Evolutionary conservation across 352 stramenopile species (phyloP), one percentile per base, ranked within the genome.

Genomic region (Peronospora farinosa): DNA sequence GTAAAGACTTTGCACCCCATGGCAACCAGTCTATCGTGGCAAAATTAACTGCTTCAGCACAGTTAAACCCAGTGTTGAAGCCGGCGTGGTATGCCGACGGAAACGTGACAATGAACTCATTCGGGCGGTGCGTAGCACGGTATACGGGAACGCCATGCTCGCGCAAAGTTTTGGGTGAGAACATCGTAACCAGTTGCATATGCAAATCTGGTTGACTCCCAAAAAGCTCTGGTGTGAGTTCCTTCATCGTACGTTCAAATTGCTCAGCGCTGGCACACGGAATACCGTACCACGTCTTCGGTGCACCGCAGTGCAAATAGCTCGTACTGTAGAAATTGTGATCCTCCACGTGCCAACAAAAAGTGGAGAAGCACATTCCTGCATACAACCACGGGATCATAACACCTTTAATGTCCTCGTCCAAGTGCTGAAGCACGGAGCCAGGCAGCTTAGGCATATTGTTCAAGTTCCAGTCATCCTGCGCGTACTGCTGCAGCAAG

Each of bases 341-440:
- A 65, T 99, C 97, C 68, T 99, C 97, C 28, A 97, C 97, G 63
- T 99, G 97, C 96, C 96, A 99, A 63, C 93, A 98, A 67, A 99
- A 99, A 1, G 96, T 98, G 5, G 92, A 97, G 56, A 99, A 99
- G 25, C 97, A 86, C 78, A 98, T 98, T 16, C 97, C 97, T 60
- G 98, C 95, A 70, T 99, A 99, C 47, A 99, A 79, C 97, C 96
- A 99, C n/a, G 97, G 97, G 15, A 99, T 86, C 78, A 98, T 99
- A 9, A 99, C 95, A 0, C 97, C 97, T 62, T 98, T 98, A 48
- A 99, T 97, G 38, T 97, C 90, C 57, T 97, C 92, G 40, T 97
- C 91, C 9, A 99, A 68, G 65, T 98, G 86, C 37, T 96, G 81
- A 17, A 99, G 79, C 19, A 99, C 81, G 11, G 87, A 98, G 0